Conservation (phyloP, 306 rosid species). For the Rubus idaeus region DNA sequence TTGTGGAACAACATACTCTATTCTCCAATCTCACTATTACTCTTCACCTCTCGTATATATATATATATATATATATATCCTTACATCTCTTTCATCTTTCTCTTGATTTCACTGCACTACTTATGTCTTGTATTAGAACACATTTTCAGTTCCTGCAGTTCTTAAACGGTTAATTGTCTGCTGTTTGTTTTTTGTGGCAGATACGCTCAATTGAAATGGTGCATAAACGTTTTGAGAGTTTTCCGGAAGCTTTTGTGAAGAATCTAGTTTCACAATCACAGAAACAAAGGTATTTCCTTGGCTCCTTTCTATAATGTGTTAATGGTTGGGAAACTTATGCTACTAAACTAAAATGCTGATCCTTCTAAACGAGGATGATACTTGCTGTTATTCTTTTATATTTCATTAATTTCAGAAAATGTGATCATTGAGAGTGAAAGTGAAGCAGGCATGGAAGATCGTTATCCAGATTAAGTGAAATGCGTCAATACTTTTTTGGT, state of each 20-base stretch:
- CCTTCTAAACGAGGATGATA: background rate
- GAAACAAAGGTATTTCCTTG: constrained; percentile 49
- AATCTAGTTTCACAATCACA: constrained; percentile 64
- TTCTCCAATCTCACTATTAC: background rate
- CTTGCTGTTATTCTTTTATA: background rate
- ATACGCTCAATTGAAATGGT: constrained; percentile 98
- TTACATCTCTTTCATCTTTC: background rate
- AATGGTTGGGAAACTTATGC: background rate
- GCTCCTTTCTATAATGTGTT: background rate
- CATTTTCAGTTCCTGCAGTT: constrained; percentile 7
- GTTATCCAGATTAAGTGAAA: background rate
- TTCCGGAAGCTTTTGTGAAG: constrained; percentile 80
- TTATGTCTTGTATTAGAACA: background rate
- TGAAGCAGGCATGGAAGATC: background rate
- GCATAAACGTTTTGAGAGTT: constrained; percentile 96
- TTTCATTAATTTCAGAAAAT: background rate
- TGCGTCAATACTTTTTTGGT: background rate
- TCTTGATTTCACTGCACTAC: background rate
- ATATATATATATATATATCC: background rate
- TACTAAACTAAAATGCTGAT: background rate
- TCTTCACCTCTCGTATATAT: background rate
- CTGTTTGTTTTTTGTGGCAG: constrained; percentile 44
- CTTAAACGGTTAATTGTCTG: constrained; percentile 19
- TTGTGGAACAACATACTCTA: background rate
- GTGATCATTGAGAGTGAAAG: background rate